Conservation (phyloP, 192 early-diverging fungal genomes). For the Backusella mclennaniae region DNA sequence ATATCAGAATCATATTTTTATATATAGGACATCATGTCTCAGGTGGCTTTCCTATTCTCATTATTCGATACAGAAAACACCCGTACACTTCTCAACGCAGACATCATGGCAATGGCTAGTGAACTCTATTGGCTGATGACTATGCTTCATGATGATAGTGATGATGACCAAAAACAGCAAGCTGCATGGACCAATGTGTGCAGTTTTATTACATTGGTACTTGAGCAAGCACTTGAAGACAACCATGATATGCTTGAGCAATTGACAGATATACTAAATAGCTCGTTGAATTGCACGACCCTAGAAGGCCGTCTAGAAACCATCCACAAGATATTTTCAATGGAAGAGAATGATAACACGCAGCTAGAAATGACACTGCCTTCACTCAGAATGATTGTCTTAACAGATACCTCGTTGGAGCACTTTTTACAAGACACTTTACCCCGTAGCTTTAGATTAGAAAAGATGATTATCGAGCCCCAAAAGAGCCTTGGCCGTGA, state of each 20-base stretch:
- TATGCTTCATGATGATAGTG: neutral
- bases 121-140: conserved; percentile 76
- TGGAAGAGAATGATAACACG: neutral
- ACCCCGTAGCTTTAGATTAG: conserved; percentile 54
- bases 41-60: conserved; percentile 79
- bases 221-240: neutral
- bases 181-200: neutral
- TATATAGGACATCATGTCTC: conserved; percentile 68
- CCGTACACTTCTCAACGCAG: conserved; percentile 66
- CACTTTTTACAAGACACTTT: conserved; percentile 73
- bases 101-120: conserved; percentile 82
- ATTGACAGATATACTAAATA: neutral
- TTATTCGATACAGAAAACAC: conserved; percentile 73
- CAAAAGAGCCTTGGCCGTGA: conserved; percentile 51
- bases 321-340: neutral
- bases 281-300: neutral
- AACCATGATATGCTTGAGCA: neutral
- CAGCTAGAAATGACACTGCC: conserved; percentile 12
- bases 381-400: conserved; percentile 64
- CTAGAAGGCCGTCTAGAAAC: neutral
- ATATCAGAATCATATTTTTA: neutral
- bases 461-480: conserved; percentile 49
- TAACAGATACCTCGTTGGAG: conserved; percentile 82
- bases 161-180: neutral
- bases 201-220: neutral